phyloP scores from a whole-genome alignment of 2,329 filamentous ascomycete genomes.

The Rutstroemia sp. region DNA sequence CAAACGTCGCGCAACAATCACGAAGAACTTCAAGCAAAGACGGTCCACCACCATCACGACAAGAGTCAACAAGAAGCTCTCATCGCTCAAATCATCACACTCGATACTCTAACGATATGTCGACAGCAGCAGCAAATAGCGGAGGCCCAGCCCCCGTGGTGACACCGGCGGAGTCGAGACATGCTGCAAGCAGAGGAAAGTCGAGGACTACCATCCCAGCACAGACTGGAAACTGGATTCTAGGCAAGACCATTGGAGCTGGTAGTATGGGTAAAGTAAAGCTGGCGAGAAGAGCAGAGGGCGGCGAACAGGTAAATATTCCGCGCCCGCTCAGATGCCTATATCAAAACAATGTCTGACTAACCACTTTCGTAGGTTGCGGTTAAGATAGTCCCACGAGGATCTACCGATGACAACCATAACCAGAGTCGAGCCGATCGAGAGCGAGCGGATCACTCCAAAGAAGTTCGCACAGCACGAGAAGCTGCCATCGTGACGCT shows the following conservation, averaged over 20 bases:
- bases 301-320: constrained; percentile 69
- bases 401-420: constrained; percentile 70
- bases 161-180: constrained; percentile 40
- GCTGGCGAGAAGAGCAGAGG: constrained; percentile 82
- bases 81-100: constrained; percentile 29
- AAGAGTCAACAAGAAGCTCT: constrained; percentile 30
- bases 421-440: constrained; percentile 64
- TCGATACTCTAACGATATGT: constrained; percentile 35
- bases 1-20: constrained; percentile 46
- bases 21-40: constrained; percentile 27
- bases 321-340: background rate
- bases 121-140: constrained; percentile 45
- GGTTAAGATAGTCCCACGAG: constrained; percentile 92
- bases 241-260: constrained; percentile 94
- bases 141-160: constrained; percentile 45
- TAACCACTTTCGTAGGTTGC: constrained; percentile 58
- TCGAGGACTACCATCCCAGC: constrained; percentile 80
- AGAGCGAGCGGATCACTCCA: constrained; percentile 89
- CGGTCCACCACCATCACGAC: constrained; percentile 18
- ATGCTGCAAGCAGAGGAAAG: constrained; percentile 42
- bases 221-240: constrained; percentile 83
- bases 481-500: constrained; percentile 96
- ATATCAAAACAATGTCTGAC: constrained; percentile 9
- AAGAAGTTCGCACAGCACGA: constrained; percentile 88
- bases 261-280: constrained; percentile 99